Base-by-base conservation (phyloP, 106 monocot genomes). In the Cymbidium sinense region DNA sequence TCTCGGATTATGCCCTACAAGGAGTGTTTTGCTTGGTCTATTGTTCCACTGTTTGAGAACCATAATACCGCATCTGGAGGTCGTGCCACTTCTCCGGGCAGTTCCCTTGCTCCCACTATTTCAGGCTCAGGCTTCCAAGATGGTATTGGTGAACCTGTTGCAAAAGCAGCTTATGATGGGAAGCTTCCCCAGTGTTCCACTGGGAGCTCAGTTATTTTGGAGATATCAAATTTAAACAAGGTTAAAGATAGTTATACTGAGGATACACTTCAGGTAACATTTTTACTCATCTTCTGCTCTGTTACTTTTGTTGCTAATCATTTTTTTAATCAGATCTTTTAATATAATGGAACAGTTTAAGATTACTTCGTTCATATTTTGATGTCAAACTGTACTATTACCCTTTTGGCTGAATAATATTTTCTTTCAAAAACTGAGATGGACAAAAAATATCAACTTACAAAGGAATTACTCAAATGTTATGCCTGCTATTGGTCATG, bases 161-260 rank as follows among this genome's bases (percentile, higher is more conserved):
- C 89, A 74, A 98, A 88, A 79, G 35, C 77, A 30, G 77, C 76
- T 76, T 81, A 84, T 70, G 87, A 98, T 83, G 92, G 98, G 64
- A 99, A 86, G 39, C 37, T 90, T 54, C 74, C 81, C 7, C 88
- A 92, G 25, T 88, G 82, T 82, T 86, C 92, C 61, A 86, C 82
- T 86, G 89, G 98, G 69, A 84, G 83, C 81, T 83, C 94, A 74
- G 88, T 95, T 83, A 71, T 90, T 78, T 88, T 99, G 30, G 98
- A 99, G 90, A 89, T 99, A 84, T 94, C 98, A 79, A 99, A 88
- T 72, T 82, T 99, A 80, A 94, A 95, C 80, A 92, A 89, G 81
- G 98, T 99, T 64, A 99, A 99, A 83, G 98, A 99, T 79, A 87
- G 87, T 72, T 99, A 99, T 55, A 92, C 85, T 6, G 98, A 99